A percentile compares a stretch with the other conserved stretches of the same genome.
Conservation (phyloP, 2,329 filamentous ascomycete species). For the Alternaria viburni region DNA sequence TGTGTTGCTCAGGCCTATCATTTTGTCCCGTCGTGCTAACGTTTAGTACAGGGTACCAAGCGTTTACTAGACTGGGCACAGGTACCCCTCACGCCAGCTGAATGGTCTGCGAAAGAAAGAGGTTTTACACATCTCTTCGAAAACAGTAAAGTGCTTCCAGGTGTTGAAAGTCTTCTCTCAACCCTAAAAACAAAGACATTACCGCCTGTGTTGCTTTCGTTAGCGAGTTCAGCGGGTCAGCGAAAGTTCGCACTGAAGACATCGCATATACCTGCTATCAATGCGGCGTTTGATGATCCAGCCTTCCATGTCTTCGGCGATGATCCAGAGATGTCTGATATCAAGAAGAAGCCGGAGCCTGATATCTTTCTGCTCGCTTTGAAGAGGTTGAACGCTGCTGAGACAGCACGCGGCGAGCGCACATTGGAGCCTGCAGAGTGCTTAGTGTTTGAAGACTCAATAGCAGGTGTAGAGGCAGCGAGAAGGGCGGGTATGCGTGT, state of each 20-base stretch:
- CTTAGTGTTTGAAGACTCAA: constrained; percentile 11
- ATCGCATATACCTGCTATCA: not conserved
- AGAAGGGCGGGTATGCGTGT: constrained; percentile 3
- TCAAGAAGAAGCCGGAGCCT: constrained; percentile 10
- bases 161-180: not conserved
- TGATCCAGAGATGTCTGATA: constrained; percentile 9
- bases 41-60: constrained; percentile 18
- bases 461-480: constrained; percentile 5
- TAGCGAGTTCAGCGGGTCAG: constrained; percentile 7
- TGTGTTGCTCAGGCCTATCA: not conserved
- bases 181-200: not conserved
- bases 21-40: not conserved
- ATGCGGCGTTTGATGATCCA: not conserved
- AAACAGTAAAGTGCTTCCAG: constrained; percentile 3
- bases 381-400: not conserved
- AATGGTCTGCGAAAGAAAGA: constrained; percentile 24
- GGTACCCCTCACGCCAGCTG: constrained; percentile 17
- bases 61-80: constrained; percentile 29
- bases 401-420: not conserved
- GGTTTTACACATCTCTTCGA: constrained; percentile 16
- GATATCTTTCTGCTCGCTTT: constrained; percentile 9
- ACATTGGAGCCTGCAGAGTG: not conserved
- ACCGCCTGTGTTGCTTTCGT: not conserved
- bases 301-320: constrained; percentile 7
- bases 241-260: constrained; percentile 5